phyloP scores from a whole-genome alignment of 1,139 yeast species.

The Kluyveromyces sp. region DNA sequence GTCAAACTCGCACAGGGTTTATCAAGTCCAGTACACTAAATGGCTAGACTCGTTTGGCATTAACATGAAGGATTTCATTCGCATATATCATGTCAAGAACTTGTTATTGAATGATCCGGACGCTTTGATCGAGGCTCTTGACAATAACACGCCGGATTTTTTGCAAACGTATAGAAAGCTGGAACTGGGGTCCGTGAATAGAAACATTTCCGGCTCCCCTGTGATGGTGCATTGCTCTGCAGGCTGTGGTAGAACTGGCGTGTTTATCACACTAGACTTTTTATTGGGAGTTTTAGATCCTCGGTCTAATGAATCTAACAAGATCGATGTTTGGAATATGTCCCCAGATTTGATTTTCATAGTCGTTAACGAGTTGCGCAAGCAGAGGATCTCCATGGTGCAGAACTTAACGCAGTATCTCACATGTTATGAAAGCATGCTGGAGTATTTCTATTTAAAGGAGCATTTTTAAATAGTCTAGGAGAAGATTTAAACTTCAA shows the following conservation, averaged over 20 bases:
- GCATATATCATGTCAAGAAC: conserved; percentile 47
- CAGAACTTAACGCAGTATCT: conserved; percentile 71
- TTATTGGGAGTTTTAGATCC: conserved; percentile 41
- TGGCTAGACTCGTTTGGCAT: conserved; percentile 87
- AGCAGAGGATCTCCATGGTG: conserved; percentile 77
- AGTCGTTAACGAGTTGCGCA: conserved; percentile 47
- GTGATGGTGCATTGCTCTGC: conserved; percentile 80
- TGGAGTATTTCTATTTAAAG: conserved; percentile 28
- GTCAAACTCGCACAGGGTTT: conserved; percentile 32
- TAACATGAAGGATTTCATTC: conserved; percentile 44
- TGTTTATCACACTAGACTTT: conserved; percentile 70
- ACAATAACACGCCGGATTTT: conserved; percentile 9
- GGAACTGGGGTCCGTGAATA: conserved; percentile 5
- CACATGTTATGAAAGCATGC: conserved; percentile 57
- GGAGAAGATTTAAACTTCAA: background rate
- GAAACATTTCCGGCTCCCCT: conserved; percentile 34
- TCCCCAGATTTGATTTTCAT: conserved; percentile 32
- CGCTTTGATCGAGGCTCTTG: conserved; percentile 11
- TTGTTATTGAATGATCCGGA: conserved; percentile 25
- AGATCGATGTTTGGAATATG: conserved; percentile 34
- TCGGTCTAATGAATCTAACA: conserved; percentile 21
- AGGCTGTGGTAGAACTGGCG: conserved; percentile 91
- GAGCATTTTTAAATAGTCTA: conserved; percentile 3
- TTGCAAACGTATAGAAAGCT: background rate
- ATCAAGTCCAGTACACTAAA: conserved; percentile 61